phyloP scores from a whole-genome alignment of 257 asterid genomes.

The Catharanthus roseus region DNA sequence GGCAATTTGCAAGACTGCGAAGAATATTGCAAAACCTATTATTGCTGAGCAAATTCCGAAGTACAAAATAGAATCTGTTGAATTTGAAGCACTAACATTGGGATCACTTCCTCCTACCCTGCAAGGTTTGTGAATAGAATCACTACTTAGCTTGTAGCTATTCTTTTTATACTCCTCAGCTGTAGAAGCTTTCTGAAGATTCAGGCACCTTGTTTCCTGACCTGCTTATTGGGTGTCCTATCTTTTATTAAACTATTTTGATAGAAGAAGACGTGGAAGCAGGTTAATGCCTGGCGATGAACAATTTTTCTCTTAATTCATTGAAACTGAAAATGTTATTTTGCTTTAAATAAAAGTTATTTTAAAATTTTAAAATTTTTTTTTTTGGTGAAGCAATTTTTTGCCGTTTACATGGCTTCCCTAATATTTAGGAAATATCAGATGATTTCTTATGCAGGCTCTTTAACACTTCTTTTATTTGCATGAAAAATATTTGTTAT shows the following conservation, averaged over 20 bases:
- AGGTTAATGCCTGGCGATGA: neutral
- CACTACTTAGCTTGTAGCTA: neutral
- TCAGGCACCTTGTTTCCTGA: neutral
- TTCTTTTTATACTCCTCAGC: neutral
- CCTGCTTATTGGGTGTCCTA: neutral
- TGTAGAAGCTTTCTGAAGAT: neutral
- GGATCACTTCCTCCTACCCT: conserved; percentile 51
- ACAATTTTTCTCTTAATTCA: too few relatives aligned
- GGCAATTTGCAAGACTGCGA: conserved; percentile 50
- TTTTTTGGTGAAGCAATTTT: neutral
- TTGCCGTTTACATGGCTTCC: neutral
- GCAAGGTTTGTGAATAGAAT: conserved; percentile 29
- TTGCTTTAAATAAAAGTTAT: neutral
- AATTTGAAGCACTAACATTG: conserved; percentile 39
- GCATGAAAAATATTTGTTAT: neutral
- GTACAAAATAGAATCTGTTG: conserved; percentile 43
- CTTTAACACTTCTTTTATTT: neutral
- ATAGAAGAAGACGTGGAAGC: neutral
- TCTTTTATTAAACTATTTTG: neutral
- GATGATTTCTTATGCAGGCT: neutral
- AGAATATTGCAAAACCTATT: conserved; percentile 37
- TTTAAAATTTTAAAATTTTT: neutral
- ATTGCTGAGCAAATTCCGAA: conserved; percentile 49
- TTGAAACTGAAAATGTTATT: neutral
- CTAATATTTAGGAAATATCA: neutral